A percentile compares a stretch with the other conserved stretches of the same genome.
These are phyloP conservation scores for Colletotrichum melonis DNA, from an alignment of 2,329 filamentous ascomycete genomes.

Conservation along the genomic window DNA sequence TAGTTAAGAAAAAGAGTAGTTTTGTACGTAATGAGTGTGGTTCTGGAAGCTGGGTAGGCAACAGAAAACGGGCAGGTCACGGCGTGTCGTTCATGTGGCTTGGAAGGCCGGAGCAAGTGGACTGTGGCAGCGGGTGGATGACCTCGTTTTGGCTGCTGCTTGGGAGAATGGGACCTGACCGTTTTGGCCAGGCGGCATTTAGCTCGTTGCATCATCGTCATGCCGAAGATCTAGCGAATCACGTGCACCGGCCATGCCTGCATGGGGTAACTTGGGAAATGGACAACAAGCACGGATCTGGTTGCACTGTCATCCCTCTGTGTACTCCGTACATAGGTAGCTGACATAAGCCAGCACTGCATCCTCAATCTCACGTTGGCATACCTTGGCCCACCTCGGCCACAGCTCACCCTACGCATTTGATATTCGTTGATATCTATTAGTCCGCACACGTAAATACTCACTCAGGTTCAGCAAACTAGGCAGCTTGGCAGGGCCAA, in stretches of 20 bases:
- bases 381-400: neutral
- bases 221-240: constrained; percentile 39
- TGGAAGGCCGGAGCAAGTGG: constrained; percentile 15
- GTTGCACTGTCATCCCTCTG: no score
- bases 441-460: no score
- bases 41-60: constrained; percentile 4
- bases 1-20: neutral
- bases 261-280: neutral
- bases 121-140: neutral
- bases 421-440: no score
- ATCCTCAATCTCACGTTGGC: neutral
- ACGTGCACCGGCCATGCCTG: constrained; percentile 32
- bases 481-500: neutral
- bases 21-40: constrained; percentile 1
- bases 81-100: constrained; percentile 22
- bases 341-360: neutral
- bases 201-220: constrained; percentile 41
- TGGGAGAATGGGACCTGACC: constrained; percentile 39
- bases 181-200: constrained; percentile 41
- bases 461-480: neutral
- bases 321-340: neutral
- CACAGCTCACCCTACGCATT: no score
- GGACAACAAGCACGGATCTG: neutral
- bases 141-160: constrained; percentile 32
- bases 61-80: constrained; percentile 8